phyloP scores from a whole-genome alignment of 352 stramenopile genomes.

The Pythium guiyangense region DNA sequence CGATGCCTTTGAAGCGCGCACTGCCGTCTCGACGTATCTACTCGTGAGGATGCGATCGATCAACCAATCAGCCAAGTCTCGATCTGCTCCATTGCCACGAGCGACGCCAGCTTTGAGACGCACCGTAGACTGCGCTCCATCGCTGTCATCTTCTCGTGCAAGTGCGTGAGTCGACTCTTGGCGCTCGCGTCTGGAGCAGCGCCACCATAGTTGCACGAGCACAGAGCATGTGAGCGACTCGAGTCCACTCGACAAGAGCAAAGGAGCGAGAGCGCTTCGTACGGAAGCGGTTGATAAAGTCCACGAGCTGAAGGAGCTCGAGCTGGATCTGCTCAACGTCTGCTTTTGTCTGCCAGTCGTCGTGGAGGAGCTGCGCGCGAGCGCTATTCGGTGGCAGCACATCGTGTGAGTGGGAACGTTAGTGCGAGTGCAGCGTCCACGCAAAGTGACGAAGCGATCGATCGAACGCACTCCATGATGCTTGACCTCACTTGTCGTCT shows the following conservation, averaged over 20 bases:
- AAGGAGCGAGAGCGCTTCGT: constrained; percentile 1
- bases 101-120: not conserved
- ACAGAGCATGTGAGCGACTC: not conserved
- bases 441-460: not conserved
- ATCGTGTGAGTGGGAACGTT: constrained; percentile 10
- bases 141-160: constrained; percentile 37
- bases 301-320: constrained; percentile 49
- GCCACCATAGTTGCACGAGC: not conserved
- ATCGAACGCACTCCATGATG: not conserved
- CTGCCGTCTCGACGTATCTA: constrained; percentile 37
- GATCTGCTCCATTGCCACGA: not conserved
- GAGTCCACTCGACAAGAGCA: not conserved
- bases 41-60: no score
- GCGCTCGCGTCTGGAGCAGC: constrained; percentile 29
- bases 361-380: constrained; percentile 27
- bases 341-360: constrained; percentile 51
- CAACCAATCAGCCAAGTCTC: no score
- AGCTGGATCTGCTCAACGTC: constrained; percentile 43
- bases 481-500: not conserved
- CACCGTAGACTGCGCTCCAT: constrained; percentile 45
- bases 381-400: constrained; percentile 7
- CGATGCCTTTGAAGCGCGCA: constrained; percentile 13
- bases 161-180: constrained; percentile 29
- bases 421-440: not conserved
- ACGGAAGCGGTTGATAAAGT: constrained; percentile 66